A percentile compares a stretch with the other conserved stretches of the same genome.
phyloP scores from a whole-genome alignment of 306 rosid species.

The Sicyos baderoa region DNA sequence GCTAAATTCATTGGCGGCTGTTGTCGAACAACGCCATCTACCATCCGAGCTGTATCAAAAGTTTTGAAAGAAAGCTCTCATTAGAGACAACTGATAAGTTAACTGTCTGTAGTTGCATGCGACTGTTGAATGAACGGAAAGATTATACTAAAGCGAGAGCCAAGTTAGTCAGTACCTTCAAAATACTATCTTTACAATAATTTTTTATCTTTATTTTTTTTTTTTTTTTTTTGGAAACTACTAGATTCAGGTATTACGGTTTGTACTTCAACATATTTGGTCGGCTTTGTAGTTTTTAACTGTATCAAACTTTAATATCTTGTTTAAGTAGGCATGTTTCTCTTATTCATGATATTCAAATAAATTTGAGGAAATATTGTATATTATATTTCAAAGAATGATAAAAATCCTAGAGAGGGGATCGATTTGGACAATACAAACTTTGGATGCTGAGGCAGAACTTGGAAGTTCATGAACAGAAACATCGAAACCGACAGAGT shows the following conservation, averaged over 20 bases:
- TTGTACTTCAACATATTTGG: not conserved
- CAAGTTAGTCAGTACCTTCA: not conserved
- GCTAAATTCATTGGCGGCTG: slow-evolving; percentile 82
- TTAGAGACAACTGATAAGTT: not conserved
- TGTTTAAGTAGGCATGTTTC: not conserved
- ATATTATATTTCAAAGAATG: slow-evolving; percentile 4
- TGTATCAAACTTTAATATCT: not conserved
- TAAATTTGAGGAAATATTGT: not conserved
- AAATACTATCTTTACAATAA: slow-evolving; percentile 5
- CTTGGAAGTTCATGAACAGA: slow-evolving; percentile 1
- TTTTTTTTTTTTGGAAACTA: not conserved
- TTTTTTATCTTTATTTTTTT: not conserved
- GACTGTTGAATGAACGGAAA: not conserved
- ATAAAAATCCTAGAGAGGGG: not conserved
- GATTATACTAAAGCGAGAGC: slow-evolving; percentile 2
- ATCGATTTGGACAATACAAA: not conserved
- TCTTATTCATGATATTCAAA: not conserved
- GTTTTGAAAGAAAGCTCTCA: slow-evolving; percentile 11
- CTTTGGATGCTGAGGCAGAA: slow-evolving; percentile 16
- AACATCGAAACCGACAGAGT: not conserved
- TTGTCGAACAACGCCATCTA: slow-evolving; percentile 78
- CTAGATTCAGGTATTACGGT: not conserved
- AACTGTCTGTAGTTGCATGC: not conserved
- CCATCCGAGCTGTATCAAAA: slow-evolving; percentile 12
- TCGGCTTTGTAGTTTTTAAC: not conserved